A percentile compares a stretch with the other conserved stretches of the same genome.
Conservation (phyloP, 2,329 filamentous ascomycete genomes). For the Pseudocercospora pini-densiflorae region DNA sequence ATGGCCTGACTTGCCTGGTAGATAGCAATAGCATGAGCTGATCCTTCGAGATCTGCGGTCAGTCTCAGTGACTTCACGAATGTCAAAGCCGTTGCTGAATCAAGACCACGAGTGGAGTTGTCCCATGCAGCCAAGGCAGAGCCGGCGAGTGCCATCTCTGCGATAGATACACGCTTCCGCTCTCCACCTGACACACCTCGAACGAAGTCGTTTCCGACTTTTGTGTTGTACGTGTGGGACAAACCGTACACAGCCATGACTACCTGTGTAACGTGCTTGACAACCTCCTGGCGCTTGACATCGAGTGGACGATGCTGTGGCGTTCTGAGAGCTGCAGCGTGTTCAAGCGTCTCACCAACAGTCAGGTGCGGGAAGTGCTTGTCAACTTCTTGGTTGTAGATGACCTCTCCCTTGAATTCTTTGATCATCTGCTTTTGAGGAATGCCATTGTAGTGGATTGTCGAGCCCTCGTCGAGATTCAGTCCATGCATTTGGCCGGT, state of each 20-base stretch:
- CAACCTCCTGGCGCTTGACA: constrained; percentile 49
- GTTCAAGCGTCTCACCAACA: constrained; percentile 61
- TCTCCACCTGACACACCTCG: constrained; percentile 62
- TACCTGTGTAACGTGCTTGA: constrained; percentile 53
- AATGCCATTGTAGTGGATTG: constrained; percentile 66
- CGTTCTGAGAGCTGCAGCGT: constrained; percentile 59
- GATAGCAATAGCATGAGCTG: constrained; percentile 61
- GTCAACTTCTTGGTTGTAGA: constrained; percentile 54
- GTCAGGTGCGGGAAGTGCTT: constrained; percentile 62
- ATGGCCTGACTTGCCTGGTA: constrained; percentile 58
- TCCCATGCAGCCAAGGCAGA: constrained; percentile 51
- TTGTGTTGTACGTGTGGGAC: constrained; percentile 60
- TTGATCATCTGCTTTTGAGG: constrained; percentile 49
- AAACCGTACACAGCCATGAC: constrained; percentile 60
- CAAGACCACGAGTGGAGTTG: constrained; percentile 56
- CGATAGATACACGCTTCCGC: constrained; percentile 63
- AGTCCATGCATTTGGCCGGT: constrained; percentile 65
- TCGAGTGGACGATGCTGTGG: constrained; percentile 47
- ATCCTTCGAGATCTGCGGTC: constrained; percentile 55
- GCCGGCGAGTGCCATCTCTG: constrained; percentile 54
- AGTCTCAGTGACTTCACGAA: constrained; percentile 60
- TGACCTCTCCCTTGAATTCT: constrained; percentile 52
- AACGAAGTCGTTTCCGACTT: constrained; percentile 63
- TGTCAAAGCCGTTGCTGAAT: constrained; percentile 62
- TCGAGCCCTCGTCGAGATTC: constrained; percentile 54